Percentiles rank a stretch among this genome's conserved stretches.
These are phyloP conservation scores for Arthroderma sp. DNA, from an alignment of 2,329 filamentous ascomycete genomes.

Conservation along the genomic window DNA sequence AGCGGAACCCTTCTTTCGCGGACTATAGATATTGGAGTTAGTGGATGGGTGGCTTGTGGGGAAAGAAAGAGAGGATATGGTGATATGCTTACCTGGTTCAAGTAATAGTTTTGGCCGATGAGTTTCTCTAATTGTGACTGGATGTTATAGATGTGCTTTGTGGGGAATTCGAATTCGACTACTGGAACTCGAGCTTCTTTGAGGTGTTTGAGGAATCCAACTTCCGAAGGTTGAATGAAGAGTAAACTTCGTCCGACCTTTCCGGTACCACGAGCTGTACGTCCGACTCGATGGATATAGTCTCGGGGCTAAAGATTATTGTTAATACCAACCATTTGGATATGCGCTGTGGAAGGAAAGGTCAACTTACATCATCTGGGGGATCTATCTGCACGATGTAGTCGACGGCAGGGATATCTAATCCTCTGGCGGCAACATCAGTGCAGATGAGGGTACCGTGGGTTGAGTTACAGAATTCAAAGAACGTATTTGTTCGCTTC, in stretches of 20 bases:
- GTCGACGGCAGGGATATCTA: conserved; percentile 92
- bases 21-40: conserved; percentile 29
- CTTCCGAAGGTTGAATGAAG: conserved; percentile 83
- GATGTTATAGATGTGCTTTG: conserved; percentile 81
- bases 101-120: conserved; percentile 89
- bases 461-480: conserved; percentile 81
- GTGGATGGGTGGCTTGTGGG: conserved; percentile 10
- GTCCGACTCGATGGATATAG: conserved; percentile 92
- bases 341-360: neutral
- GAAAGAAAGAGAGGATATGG: conserved; percentile 2
- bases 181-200: conserved; percentile 86
- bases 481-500: conserved; percentile 97
- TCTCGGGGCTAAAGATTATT: conserved; percentile 45
- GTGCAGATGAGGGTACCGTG: conserved; percentile 88
- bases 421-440: conserved; percentile 84
- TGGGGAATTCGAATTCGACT: conserved; percentile 89
- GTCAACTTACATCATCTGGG: conserved; percentile 51
- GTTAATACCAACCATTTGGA: neutral
- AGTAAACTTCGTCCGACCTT: conserved; percentile 79
- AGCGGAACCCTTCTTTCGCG: conserved; percentile 63
- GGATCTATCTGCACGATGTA: conserved; percentile 96
- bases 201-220: conserved; percentile 82
- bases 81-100: conserved; percentile 57
- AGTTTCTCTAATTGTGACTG: conserved; percentile 87
- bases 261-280: conserved; percentile 75